A percentile compares a stretch with the other conserved stretches of the same genome.
These are phyloP conservation scores for Didymella keratinophila DNA, from an alignment of 2,329 filamentous ascomycete genomes.

Conservation along the genomic window DNA sequence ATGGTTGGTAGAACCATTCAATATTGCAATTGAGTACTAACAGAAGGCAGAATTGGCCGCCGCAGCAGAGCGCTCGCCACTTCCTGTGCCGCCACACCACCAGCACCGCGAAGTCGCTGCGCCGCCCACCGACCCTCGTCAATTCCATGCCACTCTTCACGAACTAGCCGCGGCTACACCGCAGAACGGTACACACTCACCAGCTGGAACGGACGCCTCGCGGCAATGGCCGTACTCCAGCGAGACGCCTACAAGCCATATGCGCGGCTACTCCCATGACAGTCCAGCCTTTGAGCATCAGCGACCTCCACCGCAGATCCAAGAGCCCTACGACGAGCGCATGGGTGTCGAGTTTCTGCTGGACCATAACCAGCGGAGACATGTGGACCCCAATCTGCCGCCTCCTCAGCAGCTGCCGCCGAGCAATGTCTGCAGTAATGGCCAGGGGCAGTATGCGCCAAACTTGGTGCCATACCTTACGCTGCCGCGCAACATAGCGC, in stretches of 20 bases:
- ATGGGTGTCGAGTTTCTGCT: constrained; percentile 78
- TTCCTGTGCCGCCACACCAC: constrained; percentile 42
- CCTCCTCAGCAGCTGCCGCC: constrained; percentile 51
- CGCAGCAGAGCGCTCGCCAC: constrained; percentile 56
- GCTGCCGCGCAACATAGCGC: constrained; percentile 62
- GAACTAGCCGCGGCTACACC: constrained; percentile 33
- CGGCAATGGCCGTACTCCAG: constrained; percentile 45
- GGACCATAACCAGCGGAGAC: constrained; percentile 57
- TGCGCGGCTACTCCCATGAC: constrained; percentile 47
- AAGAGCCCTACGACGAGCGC: constrained; percentile 61
- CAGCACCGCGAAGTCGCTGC: constrained; percentile 18
- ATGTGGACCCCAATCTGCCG: constrained; percentile 51
- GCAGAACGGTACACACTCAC: constrained; percentile 39
- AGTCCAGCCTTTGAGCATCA: constrained; percentile 27
- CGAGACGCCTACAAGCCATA: constrained; percentile 45
- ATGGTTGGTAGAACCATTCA: constrained; percentile 47
- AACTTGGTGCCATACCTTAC: constrained; percentile 45
- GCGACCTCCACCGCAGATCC: constrained; percentile 38
- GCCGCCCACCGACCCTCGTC: constrained; percentile 32
- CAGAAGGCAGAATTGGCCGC: constrained; percentile 55
- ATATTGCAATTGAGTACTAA: neutral
- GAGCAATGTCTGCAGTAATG: constrained; percentile 33
- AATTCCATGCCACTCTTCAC: constrained; percentile 33
- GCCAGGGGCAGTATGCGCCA: constrained; percentile 41
- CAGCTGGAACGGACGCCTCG: constrained; percentile 31